Conservation (phyloP, 345 rosid species). For the Rhodomyrtus tomentosa region DNA sequence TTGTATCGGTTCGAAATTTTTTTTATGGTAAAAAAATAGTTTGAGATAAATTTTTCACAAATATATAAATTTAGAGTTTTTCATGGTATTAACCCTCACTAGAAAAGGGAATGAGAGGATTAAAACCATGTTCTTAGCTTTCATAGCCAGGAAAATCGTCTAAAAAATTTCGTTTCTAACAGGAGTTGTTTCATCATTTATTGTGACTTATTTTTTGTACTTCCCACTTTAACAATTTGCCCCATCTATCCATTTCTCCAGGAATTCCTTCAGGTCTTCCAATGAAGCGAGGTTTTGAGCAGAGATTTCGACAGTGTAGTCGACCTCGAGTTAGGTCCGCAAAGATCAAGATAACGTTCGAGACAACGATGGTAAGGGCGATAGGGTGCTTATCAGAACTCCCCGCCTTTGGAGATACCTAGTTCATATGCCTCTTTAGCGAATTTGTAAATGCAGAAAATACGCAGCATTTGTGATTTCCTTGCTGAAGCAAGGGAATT, state of each 20-base stretch:
- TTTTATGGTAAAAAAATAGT: too few relatives aligned
- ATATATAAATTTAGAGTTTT: too few relatives aligned
- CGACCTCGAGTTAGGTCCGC: constrained; percentile 66
- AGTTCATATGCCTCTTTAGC: background rate
- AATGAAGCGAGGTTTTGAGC: constrained; percentile 70
- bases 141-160: too few relatives aligned
- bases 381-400: constrained; percentile 43
- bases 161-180: too few relatives aligned
- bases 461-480: background rate
- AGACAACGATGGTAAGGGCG: constrained; percentile 65
- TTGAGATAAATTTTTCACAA: too few relatives aligned
- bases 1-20: too few relatives aligned
- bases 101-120: background rate
- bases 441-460: constrained; percentile 25
- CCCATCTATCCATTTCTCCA: background rate
- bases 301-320: constrained; percentile 82
- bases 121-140: background rate
- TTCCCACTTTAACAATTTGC: background rate
- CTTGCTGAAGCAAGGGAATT: background rate
- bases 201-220: background rate
- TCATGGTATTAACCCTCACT: too few relatives aligned
- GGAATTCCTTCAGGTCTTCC: constrained; percentile 49
- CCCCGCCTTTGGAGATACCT: constrained; percentile 69
- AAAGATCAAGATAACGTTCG: constrained; percentile 53
- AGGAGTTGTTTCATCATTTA: background rate